Percentiles rank a stretch among this genome's conserved stretches.
phyloP scores from a whole-genome alignment of 495 filamentous ascomycete species.

The Copromyces sp. region DNA sequence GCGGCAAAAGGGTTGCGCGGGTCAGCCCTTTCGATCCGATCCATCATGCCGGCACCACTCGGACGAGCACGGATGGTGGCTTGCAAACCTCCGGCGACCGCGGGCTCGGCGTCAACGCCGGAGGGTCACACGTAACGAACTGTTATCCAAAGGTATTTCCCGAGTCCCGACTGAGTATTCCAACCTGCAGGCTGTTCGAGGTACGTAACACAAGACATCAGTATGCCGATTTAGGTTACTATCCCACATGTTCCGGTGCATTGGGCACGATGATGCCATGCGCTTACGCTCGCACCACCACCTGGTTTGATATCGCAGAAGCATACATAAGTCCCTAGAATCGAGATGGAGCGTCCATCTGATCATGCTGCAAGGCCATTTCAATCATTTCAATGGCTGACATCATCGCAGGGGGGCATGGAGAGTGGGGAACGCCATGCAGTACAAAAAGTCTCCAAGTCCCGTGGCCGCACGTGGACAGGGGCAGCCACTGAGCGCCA shows the following conservation, averaged over 20 bases:
- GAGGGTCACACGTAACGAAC: neutral
- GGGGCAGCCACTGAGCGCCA: neutral
- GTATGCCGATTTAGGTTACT: neutral
- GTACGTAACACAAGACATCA: neutral
- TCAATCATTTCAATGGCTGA: neutral
- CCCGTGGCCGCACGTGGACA: neutral
- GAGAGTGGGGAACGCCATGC: neutral
- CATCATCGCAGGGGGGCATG: neutral
- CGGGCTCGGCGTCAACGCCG: neutral
- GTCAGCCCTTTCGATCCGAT: neutral
- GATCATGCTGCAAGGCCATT: neutral
- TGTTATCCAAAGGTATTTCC: neutral
- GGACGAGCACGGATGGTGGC: neutral
- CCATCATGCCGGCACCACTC: neutral
- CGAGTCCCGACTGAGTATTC: neutral
- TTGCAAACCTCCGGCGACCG: neutral
- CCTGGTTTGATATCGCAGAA: neutral
- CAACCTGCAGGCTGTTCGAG: neutral
- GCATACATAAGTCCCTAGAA: neutral
- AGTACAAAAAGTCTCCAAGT: neutral
- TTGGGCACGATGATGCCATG: neutral
- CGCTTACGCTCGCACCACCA: neutral
- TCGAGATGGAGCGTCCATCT: neutral
- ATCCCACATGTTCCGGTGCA: neutral
- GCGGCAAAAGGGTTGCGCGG: neutral